phyloP scores from a whole-genome alignment of 148 eudicot species.

The Rheum nobile region DNA sequence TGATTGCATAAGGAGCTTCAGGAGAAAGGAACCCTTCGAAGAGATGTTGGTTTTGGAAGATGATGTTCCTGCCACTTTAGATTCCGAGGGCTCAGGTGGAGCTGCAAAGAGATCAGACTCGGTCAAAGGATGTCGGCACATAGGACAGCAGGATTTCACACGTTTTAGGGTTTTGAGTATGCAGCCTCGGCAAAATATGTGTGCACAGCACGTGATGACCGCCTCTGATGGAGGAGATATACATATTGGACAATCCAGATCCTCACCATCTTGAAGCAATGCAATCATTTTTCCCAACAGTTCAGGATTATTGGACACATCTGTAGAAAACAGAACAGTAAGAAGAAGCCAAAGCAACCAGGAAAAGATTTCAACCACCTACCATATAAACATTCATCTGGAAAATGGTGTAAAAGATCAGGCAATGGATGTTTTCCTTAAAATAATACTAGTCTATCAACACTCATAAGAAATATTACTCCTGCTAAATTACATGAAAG shows the following conservation, averaged over 20 bases:
- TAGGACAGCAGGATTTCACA: constrained; percentile 61
- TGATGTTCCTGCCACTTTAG: constrained; percentile 11
- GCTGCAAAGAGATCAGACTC: constrained; percentile 76
- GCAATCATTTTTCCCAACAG: constrained; percentile 66
- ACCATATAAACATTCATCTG: background rate
- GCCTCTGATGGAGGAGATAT: constrained; percentile 69
- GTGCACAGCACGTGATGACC: constrained; percentile 81
- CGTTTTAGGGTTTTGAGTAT: constrained; percentile 62
- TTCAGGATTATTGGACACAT: constrained; percentile 73
- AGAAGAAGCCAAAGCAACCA: background rate
- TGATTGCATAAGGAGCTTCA: constrained; percentile 54
- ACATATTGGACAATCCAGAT: constrained; percentile 92
- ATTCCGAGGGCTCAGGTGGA: constrained; percentile 43
- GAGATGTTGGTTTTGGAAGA: constrained; percentile 21
- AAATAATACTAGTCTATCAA: no score
- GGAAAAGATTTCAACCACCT: background rate
- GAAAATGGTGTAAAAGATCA: background rate
- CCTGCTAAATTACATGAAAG: background rate
- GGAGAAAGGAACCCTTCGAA: constrained; percentile 54
- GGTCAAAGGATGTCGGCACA: constrained; percentile 69
- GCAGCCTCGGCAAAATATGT: constrained; percentile 76
- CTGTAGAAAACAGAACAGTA: constrained; percentile 25
- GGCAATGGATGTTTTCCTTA: background rate
- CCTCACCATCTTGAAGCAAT: constrained; percentile 76
- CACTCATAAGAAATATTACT: background rate